Base-by-base conservation (phyloP, 257 asterid species). In the Buddleja alternifolia region DNA sequence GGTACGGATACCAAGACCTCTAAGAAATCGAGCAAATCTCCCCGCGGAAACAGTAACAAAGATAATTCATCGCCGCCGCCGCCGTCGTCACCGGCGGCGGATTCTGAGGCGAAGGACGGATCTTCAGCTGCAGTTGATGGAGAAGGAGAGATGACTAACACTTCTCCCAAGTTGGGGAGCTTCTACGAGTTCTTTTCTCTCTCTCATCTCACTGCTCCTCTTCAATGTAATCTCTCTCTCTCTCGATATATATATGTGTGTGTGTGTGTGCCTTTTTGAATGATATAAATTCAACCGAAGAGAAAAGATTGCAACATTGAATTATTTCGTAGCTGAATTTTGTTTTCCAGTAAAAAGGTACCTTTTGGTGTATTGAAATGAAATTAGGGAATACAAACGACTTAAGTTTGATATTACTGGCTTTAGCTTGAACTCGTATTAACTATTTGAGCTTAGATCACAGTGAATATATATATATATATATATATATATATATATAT, bases 141-240 rank as follows among this genome's bases (percentile, higher is more conserved):
- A 32, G 97, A 90, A 61, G 96, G 91, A 72, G 99, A 88, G 74
- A 87, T 91, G 96, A 87, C 78, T 55, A 82, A 87, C 75, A 78
- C 96, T 61, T 85, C 88, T 37, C 97, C 96, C 48, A 88, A 85
- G 81, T 75, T 93, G 45, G 96, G 96, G 56, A 86, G 88, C 88
- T 93, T 93, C 81, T 93, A 93, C 76, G 96, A 93, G 77, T 93
- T 93, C 84, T 93, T 93, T 57, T 93, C 99, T n/a, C 96, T 93
- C 45, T 88, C 96, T 48, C 96, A 93, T 82, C 96, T 90, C 81
- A 87, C 91, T 60, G 96, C 99, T 60, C 99, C 99, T 63, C 79
- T 93, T 69, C 99, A 93, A 69, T 86, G 99, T 93, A 84, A 70
- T 57, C 59, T 42, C 60, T 14, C 19, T 63, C 44, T n/a, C 21